Evolutionary conservation across 768 basidiomycete species (phyloP).

Genomic region (Boletus rubroflammeus): DNA sequence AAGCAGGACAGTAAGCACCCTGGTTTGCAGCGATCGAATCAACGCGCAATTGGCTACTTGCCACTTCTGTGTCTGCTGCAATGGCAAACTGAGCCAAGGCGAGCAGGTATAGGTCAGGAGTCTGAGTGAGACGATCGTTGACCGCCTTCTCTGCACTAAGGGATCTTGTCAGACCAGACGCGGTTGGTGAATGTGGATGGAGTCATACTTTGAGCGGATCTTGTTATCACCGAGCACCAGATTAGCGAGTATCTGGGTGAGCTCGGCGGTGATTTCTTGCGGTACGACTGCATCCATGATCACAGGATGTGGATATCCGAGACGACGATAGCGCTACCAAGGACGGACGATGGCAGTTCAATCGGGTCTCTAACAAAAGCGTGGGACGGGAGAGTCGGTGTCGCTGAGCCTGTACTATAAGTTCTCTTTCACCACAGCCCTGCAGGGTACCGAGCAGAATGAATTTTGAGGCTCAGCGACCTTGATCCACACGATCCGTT

Average conservation of each 20-base stretch:
- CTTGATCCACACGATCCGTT: background rate
- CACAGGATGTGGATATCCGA: background rate
- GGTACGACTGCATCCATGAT: conserved; percentile 38
- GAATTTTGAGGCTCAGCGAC: background rate
- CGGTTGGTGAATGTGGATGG: background rate
- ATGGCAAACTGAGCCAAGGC: conserved; percentile 79
- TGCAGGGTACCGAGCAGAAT: background rate
- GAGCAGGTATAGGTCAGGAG: conserved; percentile 75
- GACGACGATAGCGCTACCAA: background rate
- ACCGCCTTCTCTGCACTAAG: conserved; percentile 74
- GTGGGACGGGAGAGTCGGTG: background rate
- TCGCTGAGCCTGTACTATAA: too few species aligned
- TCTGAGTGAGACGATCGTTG: conserved; percentile 72
- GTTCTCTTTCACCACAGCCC: background rate
- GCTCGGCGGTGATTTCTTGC: conserved; percentile 67
- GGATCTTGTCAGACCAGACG: conserved; percentile 7
- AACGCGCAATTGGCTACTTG: conserved; percentile 37
- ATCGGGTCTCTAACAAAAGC: background rate
- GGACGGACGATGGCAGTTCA: background rate
- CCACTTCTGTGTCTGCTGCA: conserved; percentile 74
- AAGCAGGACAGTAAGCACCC: conserved; percentile 7
- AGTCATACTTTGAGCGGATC: conserved; percentile 61
- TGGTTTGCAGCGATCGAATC: background rate
- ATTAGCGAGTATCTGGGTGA: conserved; percentile 83
- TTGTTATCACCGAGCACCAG: conserved; percentile 82